Evolutionary conservation across 2,329 filamentous ascomycete species (phyloP).

Genomic region (Aspergillus candidus): DNA sequence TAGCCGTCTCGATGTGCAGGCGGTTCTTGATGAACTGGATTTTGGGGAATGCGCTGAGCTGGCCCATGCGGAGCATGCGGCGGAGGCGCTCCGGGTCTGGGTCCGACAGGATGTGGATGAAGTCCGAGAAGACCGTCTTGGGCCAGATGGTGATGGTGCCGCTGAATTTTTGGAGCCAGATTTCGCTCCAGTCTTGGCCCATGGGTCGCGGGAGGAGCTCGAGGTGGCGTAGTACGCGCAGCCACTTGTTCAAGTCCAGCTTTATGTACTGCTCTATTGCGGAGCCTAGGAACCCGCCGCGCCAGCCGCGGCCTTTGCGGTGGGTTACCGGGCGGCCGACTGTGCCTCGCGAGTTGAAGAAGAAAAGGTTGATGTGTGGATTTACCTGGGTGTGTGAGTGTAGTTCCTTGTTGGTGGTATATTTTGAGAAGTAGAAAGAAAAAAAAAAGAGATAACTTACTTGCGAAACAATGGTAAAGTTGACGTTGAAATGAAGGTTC

Average conservation of each 20-base stretch:
- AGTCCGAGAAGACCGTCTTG: conserved; percentile 70
- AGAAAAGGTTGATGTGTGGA: conserved; percentile 97
- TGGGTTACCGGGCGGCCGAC: conserved; percentile 93
- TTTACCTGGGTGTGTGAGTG: conserved; percentile 62
- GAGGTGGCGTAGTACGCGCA: conserved; percentile 86
- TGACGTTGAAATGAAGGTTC: conserved; percentile 97
- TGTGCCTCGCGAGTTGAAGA: conserved; percentile 88
- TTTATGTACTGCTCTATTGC: conserved; percentile 94
- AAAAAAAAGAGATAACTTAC: conserved; percentile 16
- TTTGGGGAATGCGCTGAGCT: conserved; percentile 84
- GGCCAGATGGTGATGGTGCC: conserved; percentile 97
- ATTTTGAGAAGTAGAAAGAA: background rate
- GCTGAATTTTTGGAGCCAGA: conserved; percentile 92
- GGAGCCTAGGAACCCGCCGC: conserved; percentile 87
- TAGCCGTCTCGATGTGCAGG: conserved; percentile 70
- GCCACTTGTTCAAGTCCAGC: conserved; percentile 94
- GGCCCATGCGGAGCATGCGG: conserved; percentile 83
- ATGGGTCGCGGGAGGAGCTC: conserved; percentile 85
- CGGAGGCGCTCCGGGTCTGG: conserved; percentile 69
- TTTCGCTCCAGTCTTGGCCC: conserved; percentile 92
- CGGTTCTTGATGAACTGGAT: conserved; percentile 86
- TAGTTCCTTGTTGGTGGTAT: background rate
- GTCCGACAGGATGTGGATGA: conserved; percentile 79
- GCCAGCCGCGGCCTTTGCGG: conserved; percentile 87
- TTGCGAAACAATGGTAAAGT: conserved; percentile 81